Evolutionary conservation across 2,329 filamentous ascomycete genomes (phyloP), one percentile per base, ranked within the genome.

Genomic region (Fusarium sp.): DNA sequence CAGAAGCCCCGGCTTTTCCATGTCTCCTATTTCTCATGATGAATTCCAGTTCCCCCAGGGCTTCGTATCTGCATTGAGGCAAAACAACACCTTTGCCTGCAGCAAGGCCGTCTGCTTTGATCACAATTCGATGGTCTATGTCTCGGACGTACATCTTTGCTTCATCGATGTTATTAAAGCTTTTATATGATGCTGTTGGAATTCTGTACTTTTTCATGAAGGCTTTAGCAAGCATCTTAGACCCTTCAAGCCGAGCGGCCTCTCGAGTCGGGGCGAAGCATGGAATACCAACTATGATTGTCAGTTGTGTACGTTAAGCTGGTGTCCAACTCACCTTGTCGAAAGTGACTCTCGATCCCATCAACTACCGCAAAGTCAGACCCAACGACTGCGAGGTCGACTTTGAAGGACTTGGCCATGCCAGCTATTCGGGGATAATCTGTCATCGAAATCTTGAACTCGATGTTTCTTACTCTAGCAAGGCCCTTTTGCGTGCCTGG

Each of bases 161-260:
- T 4, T 80, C 73, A 50, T 86, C 81, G 73, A 87, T 87, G 50
- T 84, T 77, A 63, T 78, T 81, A 74, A 93, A 92, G 74, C 89
- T 92, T 67, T 83, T 80, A 74, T 91, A 92, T 32, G 80, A 81
- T 10, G 91, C 91, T 0, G 91, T 93, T 19, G 90, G 89, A 64
- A 93, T 92, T 59, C 81, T 81, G 74, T 91, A 83, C 44, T 84
- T 82, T 71, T 85, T 83, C 91, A 93, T 93, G 72, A 93, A 93
- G 72, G 91, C 88, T 72, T 93, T 93, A 41, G 88, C 87, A 73
- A 91, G 92, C 2, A 88, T 85, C 77, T 93, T 93, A 69, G 87
- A 91, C 43, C 90, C 91, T 73, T 93, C 91, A 84, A 93, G 88
- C 34, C 82, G 81, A 8, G 90, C 90, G 12, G 90, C 90, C 25